Conservation (phyloP, 192 early-diverging fungal genomes). For the Coemansia sp. region DNA sequence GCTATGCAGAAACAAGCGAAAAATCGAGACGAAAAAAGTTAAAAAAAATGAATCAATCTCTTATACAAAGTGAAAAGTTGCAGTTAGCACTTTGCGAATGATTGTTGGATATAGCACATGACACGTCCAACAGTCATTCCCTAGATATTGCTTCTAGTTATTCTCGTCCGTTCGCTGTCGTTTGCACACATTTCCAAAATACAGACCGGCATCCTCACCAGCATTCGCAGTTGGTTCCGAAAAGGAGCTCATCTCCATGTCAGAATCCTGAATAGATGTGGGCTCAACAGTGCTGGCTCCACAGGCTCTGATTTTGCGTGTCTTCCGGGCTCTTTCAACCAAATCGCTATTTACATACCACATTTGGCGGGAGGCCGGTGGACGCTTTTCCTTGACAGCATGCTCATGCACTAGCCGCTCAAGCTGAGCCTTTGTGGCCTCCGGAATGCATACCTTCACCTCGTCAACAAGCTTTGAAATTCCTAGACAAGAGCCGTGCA, state of each 20-base stretch:
- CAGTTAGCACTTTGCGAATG: neutral
- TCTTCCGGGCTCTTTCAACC: constrained; percentile 11
- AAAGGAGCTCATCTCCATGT: neutral
- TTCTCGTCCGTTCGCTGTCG: constrained; percentile 18
- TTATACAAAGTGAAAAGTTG: neutral
- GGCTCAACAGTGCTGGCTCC: neutral
- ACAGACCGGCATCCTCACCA: neutral
- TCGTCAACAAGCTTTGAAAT: constrained; percentile 40
- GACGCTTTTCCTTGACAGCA: constrained; percentile 51
- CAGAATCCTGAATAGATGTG: neutral
- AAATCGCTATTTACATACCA: constrained; percentile 46
- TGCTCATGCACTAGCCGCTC: constrained; percentile 50
- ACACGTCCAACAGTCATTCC: no score
- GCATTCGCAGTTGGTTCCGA: neutral
- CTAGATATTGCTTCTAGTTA: neutral
- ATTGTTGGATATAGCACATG: neutral
- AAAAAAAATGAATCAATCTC: neutral
- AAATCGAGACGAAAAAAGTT: neutral
- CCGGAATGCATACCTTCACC: constrained; percentile 26
- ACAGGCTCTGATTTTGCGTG: neutral
- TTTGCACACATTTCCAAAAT: constrained; percentile 8
- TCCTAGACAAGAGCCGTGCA: constrained; percentile 50
- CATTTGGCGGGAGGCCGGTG: constrained; percentile 24
- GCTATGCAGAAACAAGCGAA: neutral
- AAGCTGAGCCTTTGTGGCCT: constrained; percentile 44